These are phyloP conservation scores for Tolypocladium guangdongense DNA, from an alignment of 2,329 filamentous ascomycete species.

Conservation along the genomic window DNA sequence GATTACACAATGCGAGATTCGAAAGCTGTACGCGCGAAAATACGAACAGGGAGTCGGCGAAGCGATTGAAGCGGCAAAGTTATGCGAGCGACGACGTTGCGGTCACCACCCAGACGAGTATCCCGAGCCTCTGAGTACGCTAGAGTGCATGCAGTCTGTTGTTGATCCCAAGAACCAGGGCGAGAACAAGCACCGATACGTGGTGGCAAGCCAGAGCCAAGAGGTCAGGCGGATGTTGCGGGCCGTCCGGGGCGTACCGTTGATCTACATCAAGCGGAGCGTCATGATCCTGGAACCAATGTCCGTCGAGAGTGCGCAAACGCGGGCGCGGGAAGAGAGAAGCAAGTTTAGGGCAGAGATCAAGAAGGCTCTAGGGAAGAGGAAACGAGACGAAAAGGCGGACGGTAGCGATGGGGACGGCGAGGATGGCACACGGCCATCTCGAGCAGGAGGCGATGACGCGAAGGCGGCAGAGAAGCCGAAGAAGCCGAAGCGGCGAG, in stretches of 20 bases:
- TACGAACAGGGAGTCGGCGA: constrained; percentile 38
- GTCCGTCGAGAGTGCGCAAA: constrained; percentile 52
- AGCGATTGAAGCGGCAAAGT: constrained; percentile 67
- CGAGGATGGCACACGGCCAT: constrained; percentile 18
- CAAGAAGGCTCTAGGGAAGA: constrained; percentile 38
- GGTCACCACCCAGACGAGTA: constrained; percentile 65
- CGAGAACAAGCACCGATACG: constrained; percentile 68
- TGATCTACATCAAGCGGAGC: constrained; percentile 68
- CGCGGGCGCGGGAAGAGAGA: constrained; percentile 58
- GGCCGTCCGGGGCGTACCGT: constrained; percentile 57
- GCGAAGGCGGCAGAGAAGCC: constrained; percentile 26
- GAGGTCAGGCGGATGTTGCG: constrained; percentile 54
- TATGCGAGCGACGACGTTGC: constrained; percentile 64
- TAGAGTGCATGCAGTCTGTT: constrained; percentile 62
- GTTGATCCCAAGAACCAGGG: constrained; percentile 65
- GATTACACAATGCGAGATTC: constrained; percentile 74
- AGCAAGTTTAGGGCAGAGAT: constrained; percentile 64
- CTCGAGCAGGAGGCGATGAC: constrained; percentile 16
- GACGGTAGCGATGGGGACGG: constrained; percentile 26
- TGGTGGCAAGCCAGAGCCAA: constrained; percentile 63
- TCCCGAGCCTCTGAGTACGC: constrained; percentile 55
- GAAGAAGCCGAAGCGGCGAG: constrained; percentile 48
- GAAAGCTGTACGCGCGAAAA: constrained; percentile 60
- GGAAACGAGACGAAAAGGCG: constrained; percentile 36
- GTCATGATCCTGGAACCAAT: constrained; percentile 67